Base-by-base conservation (phyloP, 306 rosid species). In the Ceratonia siliqua region DNA sequence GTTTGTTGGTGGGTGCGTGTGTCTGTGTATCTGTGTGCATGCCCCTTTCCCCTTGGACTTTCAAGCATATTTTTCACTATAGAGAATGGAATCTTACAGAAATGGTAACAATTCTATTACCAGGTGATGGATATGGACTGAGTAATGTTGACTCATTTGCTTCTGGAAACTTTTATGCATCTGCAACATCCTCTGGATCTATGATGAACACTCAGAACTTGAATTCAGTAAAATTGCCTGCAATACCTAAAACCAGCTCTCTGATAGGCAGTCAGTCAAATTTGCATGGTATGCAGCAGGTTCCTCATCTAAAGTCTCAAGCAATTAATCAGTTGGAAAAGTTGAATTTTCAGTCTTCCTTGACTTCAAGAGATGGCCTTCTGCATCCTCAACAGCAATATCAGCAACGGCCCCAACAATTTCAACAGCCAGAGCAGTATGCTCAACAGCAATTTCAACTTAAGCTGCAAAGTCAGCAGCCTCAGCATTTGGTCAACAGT, bases 61-160 rank as follows among this genome's bases (percentile, higher is more conserved):
- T 54, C 2, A 61, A 7, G 50, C 74, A 15, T 70, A 21, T 55
- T 70, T 52, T 32, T 62, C 13, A 42, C 78, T 24, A 41, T 74
- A 32, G 17, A 49, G 77, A 39, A 75, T 53, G 52, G 73, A 70
- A n/a, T 83, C 75, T 79, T 55, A 57, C 81, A 45, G 43, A 46
- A 35, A 42, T 52, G 45, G 36, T 78, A 3, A 79, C 62, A 33
- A 39, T 75, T 70, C 75, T 38, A 79, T 85, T 72, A 49, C 66
- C 88, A 95, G 99, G 99, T 78, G 98, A 95, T 83, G 92, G 87
- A 72, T 87, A 80, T 67, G 96, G 93, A 41, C 66, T 83, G 87
- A 83, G 73, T 78, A 92, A 70, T 84, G 80, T 78, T 30, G 97
- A 92, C 62, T 75, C 93, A 27, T 89, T 85, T 87, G 85, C 83